phyloP scores from a whole-genome alignment of 164 flowering plant genomes.

The Sextonia rubra region DNA sequence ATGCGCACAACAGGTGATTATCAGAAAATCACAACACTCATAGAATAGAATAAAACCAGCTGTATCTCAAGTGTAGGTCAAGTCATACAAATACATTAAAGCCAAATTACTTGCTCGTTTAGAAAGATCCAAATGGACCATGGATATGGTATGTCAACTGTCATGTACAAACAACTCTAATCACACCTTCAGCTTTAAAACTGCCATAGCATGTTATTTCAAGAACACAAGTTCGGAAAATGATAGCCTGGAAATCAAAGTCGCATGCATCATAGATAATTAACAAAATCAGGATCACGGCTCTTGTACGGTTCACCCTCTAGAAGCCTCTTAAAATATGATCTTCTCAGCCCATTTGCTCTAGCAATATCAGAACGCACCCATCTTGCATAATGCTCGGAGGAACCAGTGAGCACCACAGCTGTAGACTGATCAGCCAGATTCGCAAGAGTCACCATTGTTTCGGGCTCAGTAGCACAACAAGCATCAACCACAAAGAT shows the following conservation, averaged over 20 bases:
- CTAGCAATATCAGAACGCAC: slow-evolving; percentile 33
- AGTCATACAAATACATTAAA: no score
- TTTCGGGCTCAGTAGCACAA: slow-evolving; percentile 42
- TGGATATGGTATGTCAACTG: not conserved
- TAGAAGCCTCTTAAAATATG: slow-evolving; percentile 41
- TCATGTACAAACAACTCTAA: not conserved
- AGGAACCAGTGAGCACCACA: slow-evolving; percentile 39
- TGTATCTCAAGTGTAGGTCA: no score
- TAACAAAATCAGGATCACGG: slow-evolving; percentile 14
- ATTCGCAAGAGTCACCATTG: slow-evolving; percentile 30
- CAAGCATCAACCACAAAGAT: slow-evolving; percentile 45
- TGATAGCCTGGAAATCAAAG: not conserved
- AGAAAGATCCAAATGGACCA: no score
- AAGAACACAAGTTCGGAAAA: not conserved
- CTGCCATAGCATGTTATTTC: not conserved
- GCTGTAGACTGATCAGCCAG: slow-evolving; percentile 27
- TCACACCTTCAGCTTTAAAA: not conserved
- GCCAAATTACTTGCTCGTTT: no score
- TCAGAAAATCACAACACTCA: no score
- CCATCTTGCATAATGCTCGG: slow-evolving; percentile 15
- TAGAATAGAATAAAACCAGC: no score
- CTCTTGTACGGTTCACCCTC: slow-evolving; percentile 16
- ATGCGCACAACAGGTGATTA: no score
- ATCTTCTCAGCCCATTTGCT: slow-evolving; percentile 24
- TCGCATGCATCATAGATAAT: not conserved